Base-by-base conservation (phyloP, 2,329 filamentous ascomycete species). In the Scedosporium boydii region DNA sequence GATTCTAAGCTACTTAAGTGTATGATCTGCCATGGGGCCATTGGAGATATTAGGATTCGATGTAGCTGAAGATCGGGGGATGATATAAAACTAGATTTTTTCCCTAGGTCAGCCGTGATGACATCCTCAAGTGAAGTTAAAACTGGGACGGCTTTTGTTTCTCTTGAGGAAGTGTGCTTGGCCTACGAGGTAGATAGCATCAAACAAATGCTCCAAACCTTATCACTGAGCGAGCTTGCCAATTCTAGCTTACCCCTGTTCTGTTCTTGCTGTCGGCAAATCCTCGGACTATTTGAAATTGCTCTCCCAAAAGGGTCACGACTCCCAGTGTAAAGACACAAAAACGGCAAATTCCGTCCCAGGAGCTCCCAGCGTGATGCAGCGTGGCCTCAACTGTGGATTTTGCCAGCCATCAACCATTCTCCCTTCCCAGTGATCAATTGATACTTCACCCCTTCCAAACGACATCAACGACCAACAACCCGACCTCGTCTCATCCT, bases 401-500 rank as follows among this genome's bases (percentile, higher is more conserved):
- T 23, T 55, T 55, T 55, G 51, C 51, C 51, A 55, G 21, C 51
- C 51, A 58, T 58, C 55, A 58, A 7, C 55, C 27, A 55, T 55
- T 41, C 9, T 51, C 26, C 46, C 21, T 48, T 48, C 23, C 41
- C 27, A n/a, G 41, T 6, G 38, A 41, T 26, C 59, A 23, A 46
- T 26, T 26, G 14, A 44, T 27, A 26, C 23, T 44, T 53, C 59
- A 56, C 21, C 26, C 55, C 10, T 38, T 58, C 27, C 21, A 29
- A 29, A 56, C 9, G 42, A 6, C 48, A 58, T 58, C 56, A n/a
- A 58, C 56, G 34, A 58, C 29, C n/a, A 51, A 63, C 62, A 61
- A 65, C 62, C 42, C 59, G 34, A 60, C 42, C 55, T 61, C 63
- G 59, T 58, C 53, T 56, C 29, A n/a, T 55, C 38, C 7, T 56